A percentile compares a stretch with the other conserved stretches of the same genome.
phyloP scores from a whole-genome alignment of 1,139 yeast genomes.

The Diutina rugosa region DNA sequence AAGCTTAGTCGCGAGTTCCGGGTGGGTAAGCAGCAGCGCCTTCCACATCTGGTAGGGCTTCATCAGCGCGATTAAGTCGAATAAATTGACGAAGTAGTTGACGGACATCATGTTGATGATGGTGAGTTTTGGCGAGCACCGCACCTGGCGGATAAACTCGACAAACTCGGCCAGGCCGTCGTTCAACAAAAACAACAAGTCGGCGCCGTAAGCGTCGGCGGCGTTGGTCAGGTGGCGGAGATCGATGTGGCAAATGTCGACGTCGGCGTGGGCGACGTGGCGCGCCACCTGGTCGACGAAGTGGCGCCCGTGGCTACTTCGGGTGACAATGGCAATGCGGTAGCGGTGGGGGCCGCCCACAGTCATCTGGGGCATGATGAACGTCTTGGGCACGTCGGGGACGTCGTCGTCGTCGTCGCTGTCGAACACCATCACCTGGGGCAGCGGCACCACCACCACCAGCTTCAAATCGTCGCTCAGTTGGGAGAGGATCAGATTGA shows the following conservation, averaged over 20 bases:
- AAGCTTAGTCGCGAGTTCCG: background rate
- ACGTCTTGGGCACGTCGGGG: constrained; percentile 12
- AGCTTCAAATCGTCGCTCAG: constrained; percentile 5
- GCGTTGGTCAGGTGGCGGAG: background rate
- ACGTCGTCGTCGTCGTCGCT: constrained; percentile 26
- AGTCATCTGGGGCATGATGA: constrained; percentile 27
- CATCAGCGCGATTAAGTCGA: constrained; percentile 20
- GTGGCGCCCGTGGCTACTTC: constrained; percentile 11
- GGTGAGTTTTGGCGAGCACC: constrained; percentile 16
- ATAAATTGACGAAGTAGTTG: constrained; percentile 26
- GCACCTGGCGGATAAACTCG: constrained; percentile 11
- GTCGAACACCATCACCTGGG: constrained; percentile 25
- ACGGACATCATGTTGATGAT: constrained; percentile 29
- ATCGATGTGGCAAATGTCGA: background rate
- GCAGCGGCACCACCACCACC: constrained; percentile 7
- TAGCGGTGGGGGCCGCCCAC: constrained; percentile 8
- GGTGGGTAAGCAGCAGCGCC: constrained; percentile 13
- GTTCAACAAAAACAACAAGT: constrained; percentile 24
- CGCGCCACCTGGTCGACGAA: constrained; percentile 6
- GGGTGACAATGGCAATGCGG: constrained; percentile 5
- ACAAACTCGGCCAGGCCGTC: constrained; percentile 24
- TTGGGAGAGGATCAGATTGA: constrained; percentile 2
- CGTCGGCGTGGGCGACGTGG: background rate
- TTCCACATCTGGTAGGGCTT: constrained; percentile 32
- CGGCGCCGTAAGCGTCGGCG: constrained; percentile 5